A percentile compares a stretch with the other conserved stretches of the same genome.
Conservation (phyloP, 371 early-diverging fungal species). For the Phascolomyces articulosus region DNA sequence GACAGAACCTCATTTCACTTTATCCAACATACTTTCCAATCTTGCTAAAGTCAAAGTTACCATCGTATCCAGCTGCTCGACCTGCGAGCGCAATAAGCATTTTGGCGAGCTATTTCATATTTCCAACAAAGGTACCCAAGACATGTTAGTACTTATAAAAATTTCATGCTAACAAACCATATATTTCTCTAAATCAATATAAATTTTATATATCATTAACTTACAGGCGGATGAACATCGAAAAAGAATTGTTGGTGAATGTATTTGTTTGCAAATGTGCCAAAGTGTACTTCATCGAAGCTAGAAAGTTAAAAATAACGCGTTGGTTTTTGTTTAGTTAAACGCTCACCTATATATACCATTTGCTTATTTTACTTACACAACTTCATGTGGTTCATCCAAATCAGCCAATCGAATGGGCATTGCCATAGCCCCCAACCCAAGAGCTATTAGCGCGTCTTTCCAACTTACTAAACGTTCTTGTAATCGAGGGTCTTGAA, state of each 20-base stretch:
- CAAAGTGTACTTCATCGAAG: conserved; percentile 99
- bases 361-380: conserved; percentile 16
- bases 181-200: not conserved
- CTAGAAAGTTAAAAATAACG: conserved; percentile 17
- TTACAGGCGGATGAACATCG: conserved; percentile 83
- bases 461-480: conserved; percentile 3
- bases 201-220: not conserved
- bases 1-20: not conserved
- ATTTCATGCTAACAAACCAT: no score
- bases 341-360: no score
- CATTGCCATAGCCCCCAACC: not conserved
- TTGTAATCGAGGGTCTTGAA: not conserved
- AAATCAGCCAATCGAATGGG: conserved; percentile 1
- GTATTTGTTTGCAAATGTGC: conserved; percentile 97
- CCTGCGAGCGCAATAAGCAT: conserved; percentile 87
- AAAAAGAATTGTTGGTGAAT: conserved; percentile 92
- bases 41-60: conserved; percentile 83
- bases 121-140: no score
- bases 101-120: conserved; percentile 95
- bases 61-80: conserved; percentile 81
- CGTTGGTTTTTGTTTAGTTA: no score
- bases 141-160: not conserved
- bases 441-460: conserved; percentile 2
- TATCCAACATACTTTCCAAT: conserved; percentile 72
- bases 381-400: conserved; percentile 21